Evolutionary conservation across 495 filamentous ascomycete genomes (phyloP), one percentile per base, ranked within the genome.

Genomic region (Aspergillus ostianus): DNA sequence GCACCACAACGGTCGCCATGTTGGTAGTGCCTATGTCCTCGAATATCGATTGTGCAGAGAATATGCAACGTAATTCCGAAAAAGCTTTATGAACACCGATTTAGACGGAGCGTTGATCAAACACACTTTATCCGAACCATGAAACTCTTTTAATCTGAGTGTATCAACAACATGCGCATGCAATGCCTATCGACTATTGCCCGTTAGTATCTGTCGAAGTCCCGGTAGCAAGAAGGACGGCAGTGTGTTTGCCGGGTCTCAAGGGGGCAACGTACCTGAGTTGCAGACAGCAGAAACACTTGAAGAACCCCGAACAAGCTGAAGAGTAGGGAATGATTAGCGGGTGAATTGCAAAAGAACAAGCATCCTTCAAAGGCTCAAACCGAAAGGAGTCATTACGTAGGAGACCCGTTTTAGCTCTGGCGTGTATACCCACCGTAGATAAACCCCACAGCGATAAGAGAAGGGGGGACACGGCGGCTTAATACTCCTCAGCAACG

Each of bases 1-100:
- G 77, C 53, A 84, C 74, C 54, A 82, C 70, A 23, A 82, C 74
- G n/a, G 80, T 77, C 54, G 81, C 78, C 81, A 84, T 83, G 47
- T 53, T 36, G 50, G 45, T n/a, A 51, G 29, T 29, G 50, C 45
- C 41, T 30, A 52, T 20, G 55, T 56, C 47, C 36, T 32, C 30
- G 30, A 58, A 51, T 13, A 48, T 57, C 17, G 45, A 41, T 7
- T 18, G 49, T 26, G 53, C 52, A 51, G 17, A 19, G 62, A 44
- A 47, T 49, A 30, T 26, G 47, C 53, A 44, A 59, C 51, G 53
- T 45, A 36, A 51, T 23, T 20, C 36, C 23, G 18, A 29, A 21
- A 27, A 41, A 23, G 27, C 44, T 26, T 47, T 61, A 53, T 47
- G 18, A 19, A 23, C 52, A 17, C 52, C 41, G 30, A 10, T 19